Evolutionary conservation across 495 filamentous ascomycete genomes (phyloP).

Genomic region (Evernia prunastri): DNA sequence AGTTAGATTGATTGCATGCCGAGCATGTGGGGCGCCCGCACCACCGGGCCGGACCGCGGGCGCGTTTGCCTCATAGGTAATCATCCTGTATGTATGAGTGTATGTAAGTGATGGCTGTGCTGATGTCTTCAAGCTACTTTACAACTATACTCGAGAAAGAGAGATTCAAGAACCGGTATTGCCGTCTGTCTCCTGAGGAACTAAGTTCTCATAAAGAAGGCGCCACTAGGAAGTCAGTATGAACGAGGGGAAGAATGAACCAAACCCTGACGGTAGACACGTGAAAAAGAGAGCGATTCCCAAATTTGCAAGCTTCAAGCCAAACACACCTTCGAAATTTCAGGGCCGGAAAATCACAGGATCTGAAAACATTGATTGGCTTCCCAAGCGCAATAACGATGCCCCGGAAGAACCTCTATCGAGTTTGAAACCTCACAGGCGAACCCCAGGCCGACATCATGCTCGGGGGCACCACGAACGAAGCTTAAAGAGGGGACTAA

Average conservation of each 20-base stretch:
- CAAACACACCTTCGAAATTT: constrained; percentile 29
- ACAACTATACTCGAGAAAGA: not conserved
- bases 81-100: too few species aligned
- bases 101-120: too few species aligned
- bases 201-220: not conserved
- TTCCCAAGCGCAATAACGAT: not conserved
- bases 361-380: not conserved
- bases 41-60: too few species aligned
- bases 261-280: constrained; percentile 6
- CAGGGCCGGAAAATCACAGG: not conserved
- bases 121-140: not conserved
- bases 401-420: not conserved
- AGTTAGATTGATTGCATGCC: not conserved
- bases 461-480: constrained; percentile 23
- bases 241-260: too few species aligned
- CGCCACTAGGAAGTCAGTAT: constrained; percentile 5
- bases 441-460: constrained; percentile 5
- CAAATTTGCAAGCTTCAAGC: constrained; percentile 62
- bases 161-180: not conserved
- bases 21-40: too few species aligned
- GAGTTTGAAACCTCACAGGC: not conserved
- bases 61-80: too few species aligned
- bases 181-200: not conserved
- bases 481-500: not conserved
- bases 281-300: constrained; percentile 41